These are phyloP conservation scores for Lecanicillium sp. DNA, from an alignment of 2,329 filamentous ascomycete genomes.

Conservation along the genomic window DNA sequence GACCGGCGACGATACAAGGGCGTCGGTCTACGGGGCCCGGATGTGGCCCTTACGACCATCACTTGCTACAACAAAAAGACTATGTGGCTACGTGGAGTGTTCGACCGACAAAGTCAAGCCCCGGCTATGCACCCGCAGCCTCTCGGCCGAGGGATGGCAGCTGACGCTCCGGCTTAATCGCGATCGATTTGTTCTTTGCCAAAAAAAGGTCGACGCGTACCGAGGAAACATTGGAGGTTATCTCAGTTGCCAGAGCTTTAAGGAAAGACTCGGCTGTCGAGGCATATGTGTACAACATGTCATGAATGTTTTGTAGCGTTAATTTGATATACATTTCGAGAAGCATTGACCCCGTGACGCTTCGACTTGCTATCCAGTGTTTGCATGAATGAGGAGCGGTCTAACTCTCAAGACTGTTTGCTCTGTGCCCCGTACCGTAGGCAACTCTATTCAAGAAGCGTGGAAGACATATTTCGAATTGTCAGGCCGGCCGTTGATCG, in stretches of 20 bases:
- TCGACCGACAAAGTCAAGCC: conserved; percentile 93
- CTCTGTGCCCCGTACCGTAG: neutral
- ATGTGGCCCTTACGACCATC: conserved; percentile 1
- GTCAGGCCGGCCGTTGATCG: too few relatives aligned
- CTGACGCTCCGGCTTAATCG: conserved; percentile 99
- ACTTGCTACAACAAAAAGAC: neutral
- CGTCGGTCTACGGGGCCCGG: neutral
- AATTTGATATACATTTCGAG: neutral
- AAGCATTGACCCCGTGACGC: neutral
- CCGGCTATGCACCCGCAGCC: conserved; percentile 77
- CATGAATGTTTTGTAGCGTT: too few relatives aligned
- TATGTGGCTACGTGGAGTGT: conserved; percentile 47
- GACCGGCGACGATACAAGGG: neutral
- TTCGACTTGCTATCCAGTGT: neutral
- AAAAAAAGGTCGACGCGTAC: conserved; percentile 60
- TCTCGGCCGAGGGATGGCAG: conserved; percentile 76
- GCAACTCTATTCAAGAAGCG: neutral
- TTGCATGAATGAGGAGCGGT: neutral
- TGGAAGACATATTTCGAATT: too few relatives aligned
- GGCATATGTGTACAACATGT: conserved; percentile 32
- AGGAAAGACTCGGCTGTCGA: conserved; percentile 44
- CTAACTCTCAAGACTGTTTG: conserved; percentile 4
- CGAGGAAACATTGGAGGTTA: conserved; percentile 63
- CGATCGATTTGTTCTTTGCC: conserved; percentile 81
- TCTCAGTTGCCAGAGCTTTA: conserved; percentile 56